Conservation (phyloP, 139 green algal species). For the Spirogloea muscicola region DNA sequence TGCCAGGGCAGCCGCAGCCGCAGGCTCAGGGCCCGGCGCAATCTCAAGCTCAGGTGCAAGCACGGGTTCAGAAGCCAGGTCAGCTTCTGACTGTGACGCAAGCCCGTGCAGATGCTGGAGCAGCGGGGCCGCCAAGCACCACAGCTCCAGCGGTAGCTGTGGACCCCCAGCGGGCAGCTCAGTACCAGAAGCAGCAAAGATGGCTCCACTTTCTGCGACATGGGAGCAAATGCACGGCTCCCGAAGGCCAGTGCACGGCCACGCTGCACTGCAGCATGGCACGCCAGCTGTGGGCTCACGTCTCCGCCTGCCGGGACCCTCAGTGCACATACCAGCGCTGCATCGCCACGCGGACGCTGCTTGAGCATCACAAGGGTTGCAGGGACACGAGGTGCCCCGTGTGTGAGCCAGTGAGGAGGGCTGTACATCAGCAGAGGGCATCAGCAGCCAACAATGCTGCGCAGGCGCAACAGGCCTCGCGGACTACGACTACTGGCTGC, state of each 20-base stretch:
- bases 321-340: slow-evolving; percentile 82
- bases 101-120: not conserved
- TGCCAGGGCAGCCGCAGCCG: not conserved
- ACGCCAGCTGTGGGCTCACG: slow-evolving; percentile 89
- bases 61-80: no score
- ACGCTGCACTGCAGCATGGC: slow-evolving; percentile 56
- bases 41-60: no score
- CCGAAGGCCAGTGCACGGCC: slow-evolving; percentile 75
- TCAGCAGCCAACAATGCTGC: no score
- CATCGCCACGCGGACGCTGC: slow-evolving; percentile 73
- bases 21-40: no score
- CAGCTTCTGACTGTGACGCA: no score
- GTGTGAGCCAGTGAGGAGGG: slow-evolving; percentile 87
- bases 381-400: slow-evolving; percentile 70
- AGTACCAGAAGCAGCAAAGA: slow-evolving; percentile 79
- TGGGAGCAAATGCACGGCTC: slow-evolving; percentile 77
- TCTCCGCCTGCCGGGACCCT: slow-evolving; percentile 72
- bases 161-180: slow-evolving; percentile 23
- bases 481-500: no score
- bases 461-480: no score
- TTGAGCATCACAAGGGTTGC: slow-evolving; percentile 94
- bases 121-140: slow-evolving; percentile 23
- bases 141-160: slow-evolving; percentile 30
- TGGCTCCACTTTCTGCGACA: slow-evolving; percentile 95
- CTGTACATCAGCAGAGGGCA: slow-evolving; percentile 71